phyloP scores from a whole-genome alignment of 441 rosid species.

The Monsonia emarginata region DNA sequence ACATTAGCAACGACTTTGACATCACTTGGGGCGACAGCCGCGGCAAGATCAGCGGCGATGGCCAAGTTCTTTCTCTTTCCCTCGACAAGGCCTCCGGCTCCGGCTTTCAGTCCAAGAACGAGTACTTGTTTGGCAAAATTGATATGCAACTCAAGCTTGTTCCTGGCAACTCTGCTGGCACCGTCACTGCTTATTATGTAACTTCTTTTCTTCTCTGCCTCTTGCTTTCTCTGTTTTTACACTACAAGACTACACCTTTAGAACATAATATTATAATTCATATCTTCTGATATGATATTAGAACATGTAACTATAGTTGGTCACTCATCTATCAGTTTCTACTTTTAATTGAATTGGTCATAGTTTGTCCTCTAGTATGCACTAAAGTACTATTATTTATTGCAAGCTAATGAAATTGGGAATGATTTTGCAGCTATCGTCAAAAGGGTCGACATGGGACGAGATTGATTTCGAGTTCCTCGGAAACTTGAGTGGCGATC shows the following conservation, averaged over 20 bases:
- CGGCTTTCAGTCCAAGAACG: slow-evolving; percentile 21
- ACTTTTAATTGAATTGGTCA: too few species aligned
- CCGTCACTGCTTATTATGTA: slow-evolving; percentile 22
- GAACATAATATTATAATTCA: too few species aligned
- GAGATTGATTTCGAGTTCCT: slow-evolving; percentile 22
- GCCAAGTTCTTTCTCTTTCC: slow-evolving; percentile 13
- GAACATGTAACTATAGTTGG: too few species aligned
- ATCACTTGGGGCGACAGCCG: slow-evolving; percentile 22
- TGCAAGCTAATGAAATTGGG: background rate
- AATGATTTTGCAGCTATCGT: slow-evolving; percentile 5
- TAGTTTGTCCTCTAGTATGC: too few species aligned
- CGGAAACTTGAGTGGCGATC: slow-evolving; percentile 20
- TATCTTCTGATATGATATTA: too few species aligned
- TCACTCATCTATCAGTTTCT: too few species aligned
- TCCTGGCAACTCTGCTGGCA: slow-evolving; percentile 22
- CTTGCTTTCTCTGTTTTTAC: too few species aligned
- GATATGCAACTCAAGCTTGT: slow-evolving; percentile 24
- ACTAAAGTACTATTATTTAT: too few species aligned
- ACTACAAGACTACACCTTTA: too few species aligned
- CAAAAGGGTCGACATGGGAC: slow-evolving; percentile 20
- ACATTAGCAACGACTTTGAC: slow-evolving; percentile 14
- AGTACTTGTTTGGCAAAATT: slow-evolving; percentile 15
- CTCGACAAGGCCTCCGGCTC: slow-evolving; percentile 19
- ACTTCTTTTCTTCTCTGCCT: too few species aligned
- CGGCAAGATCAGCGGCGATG: slow-evolving; percentile 10